Percentiles rank a stretch among this genome's conserved stretches.
Conservation (phyloP, 2,329 filamentous ascomycete genomes). For the Hypoxylon sp. region DNA sequence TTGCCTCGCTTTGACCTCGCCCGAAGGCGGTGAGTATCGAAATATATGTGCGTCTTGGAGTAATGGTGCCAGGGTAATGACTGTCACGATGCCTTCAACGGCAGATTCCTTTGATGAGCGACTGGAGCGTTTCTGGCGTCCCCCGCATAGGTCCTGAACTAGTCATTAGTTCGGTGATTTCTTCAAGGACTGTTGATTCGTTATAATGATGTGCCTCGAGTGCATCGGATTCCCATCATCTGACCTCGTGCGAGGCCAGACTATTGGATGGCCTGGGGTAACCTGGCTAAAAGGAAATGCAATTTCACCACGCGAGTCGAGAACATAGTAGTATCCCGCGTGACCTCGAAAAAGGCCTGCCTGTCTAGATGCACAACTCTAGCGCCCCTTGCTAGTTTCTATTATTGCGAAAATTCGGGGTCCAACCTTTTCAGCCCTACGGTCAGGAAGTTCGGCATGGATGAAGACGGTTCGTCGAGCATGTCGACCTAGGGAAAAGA, state of each 20-base stretch:
- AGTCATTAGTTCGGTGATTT: not conserved
- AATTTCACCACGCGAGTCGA: conserved; percentile 20
- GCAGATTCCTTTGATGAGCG: conserved; percentile 14
- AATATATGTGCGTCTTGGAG: not conserved
- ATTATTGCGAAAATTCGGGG: conserved; percentile 24
- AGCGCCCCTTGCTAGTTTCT: conserved; percentile 9
- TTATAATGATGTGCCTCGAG: conserved; percentile 6
- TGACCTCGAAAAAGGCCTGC: conserved; percentile 18
- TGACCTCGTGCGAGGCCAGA: conserved; percentile 14
- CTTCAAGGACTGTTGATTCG: conserved; percentile 11
- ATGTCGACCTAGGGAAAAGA: conserved; percentile 6
- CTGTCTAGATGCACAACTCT: not conserved
- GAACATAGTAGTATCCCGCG: conserved; percentile 25
- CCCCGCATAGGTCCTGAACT: not conserved
- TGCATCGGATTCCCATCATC: conserved; percentile 1
- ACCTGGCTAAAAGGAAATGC: not conserved
- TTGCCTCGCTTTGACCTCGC: conserved; percentile 20
- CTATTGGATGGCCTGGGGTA: not conserved
- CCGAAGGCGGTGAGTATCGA: conserved; percentile 26
- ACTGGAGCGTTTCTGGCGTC: conserved; percentile 1
- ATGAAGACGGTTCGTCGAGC: conserved; percentile 20
- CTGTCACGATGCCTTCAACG: conserved; percentile 2
- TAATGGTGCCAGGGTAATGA: not conserved
- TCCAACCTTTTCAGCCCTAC: conserved; percentile 31
- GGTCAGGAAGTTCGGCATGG: conserved; percentile 13